Evolutionary conservation across 169 alveolate genomes (phyloP), one percentile per base, ranked within the genome.

Genomic region (Cryptosporidium ubiquitum): DNA sequence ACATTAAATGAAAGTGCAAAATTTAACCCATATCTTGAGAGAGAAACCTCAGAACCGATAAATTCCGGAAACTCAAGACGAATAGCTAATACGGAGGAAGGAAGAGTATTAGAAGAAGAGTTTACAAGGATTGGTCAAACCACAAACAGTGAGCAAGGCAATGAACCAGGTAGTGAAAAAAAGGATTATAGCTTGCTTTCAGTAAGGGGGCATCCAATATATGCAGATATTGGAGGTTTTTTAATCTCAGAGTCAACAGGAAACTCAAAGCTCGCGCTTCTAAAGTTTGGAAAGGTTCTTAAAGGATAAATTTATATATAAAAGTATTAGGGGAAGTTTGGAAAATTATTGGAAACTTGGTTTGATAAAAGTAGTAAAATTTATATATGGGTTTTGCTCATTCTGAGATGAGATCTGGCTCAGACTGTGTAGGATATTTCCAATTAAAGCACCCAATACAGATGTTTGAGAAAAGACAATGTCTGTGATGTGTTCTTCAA

Each of bases 181-280:
- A 55, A 55, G 66, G 66, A 55, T 26, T 55, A 55, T 55, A 55
- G 44, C 55, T 18, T 73, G 14, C 85, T 52, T 29, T 73, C 85
- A 20, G 70, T 73, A 18, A 73, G 85, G 31, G 70, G 85, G 9
- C 70, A 73, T n/a, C 85, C 85, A 4, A 73, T 73, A 18, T 73
- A 52, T 73, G 70, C 68, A 20, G 85, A 73, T 73, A 23, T 73
- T 37, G 47, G 64, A 31, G 85, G 85, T 18, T 35, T 73, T 52
- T 55, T 55, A 52, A 58, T 42, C 0, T 31, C 47, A 23, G 70
- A 51, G n/a, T 57, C 70, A 52, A 58, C 49, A 37, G 84, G 58
- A 49, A 26, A 42, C 29, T 70, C 84, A 44, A 73, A 73, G 35
- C 33, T 66, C 16, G 73, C 73, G 3, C 40, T 66, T 9, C 51